phyloP scores from a whole-genome alignment of 2,329 filamentous ascomycete genomes.

The Talaromyces albobiverticillius region DNA sequence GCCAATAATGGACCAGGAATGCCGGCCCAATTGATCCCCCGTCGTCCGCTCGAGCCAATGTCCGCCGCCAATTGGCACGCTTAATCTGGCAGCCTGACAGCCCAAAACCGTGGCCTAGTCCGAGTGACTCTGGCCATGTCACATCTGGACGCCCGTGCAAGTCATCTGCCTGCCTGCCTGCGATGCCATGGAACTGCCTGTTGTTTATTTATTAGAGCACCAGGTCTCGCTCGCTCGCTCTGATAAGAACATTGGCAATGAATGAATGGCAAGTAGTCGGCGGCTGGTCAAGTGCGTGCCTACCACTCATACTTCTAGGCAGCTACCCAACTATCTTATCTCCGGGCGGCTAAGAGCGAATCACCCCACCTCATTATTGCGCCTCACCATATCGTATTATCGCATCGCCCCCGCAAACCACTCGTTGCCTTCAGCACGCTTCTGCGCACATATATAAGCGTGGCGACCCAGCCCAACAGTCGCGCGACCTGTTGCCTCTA shows the following conservation, averaged over 20 bases:
- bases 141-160: not conserved
- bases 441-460: not conserved
- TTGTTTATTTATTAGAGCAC: not conserved
- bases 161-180: not conserved
- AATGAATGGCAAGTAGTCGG: too few species aligned
- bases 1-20: conserved; percentile 5
- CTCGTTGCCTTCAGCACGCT: not conserved
- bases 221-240: too few species aligned
- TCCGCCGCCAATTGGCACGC: not conserved
- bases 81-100: conserved; percentile 12
- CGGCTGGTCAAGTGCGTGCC: too few species aligned
- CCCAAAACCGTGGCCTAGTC: conserved; percentile 2
- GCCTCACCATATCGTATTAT: conserved; percentile 5
- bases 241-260: too few species aligned
- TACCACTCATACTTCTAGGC: too few species aligned
- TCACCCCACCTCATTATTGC: conserved; percentile 3
- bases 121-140: not conserved
- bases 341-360: not conserved
- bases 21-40: not conserved
- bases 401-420: not conserved
- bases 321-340: conserved; percentile 3
- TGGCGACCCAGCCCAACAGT: too few species aligned
- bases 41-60: conserved; percentile 3
- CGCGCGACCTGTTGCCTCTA: too few species aligned
- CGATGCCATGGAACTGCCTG: not conserved